These are phyloP conservation scores for Mortierella claussenii DNA, from an alignment of 192 early-diverging fungal genomes.

Conservation along the genomic window DNA sequence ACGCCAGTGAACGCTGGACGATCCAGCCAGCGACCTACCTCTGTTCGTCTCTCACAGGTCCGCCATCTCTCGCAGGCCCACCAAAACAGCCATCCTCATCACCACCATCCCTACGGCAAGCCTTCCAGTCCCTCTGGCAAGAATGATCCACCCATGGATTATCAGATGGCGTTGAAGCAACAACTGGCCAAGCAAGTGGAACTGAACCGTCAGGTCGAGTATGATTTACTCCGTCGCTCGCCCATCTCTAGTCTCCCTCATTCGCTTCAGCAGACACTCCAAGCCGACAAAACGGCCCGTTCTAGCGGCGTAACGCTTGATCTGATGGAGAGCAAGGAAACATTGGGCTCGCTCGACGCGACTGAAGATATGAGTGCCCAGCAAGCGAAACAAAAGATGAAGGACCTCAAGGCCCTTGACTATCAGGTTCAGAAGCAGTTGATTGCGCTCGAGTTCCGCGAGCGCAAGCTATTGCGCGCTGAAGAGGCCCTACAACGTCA, in stretches of 20 bases:
- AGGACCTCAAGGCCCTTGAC: constrained; percentile 47
- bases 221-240: constrained; percentile 46
- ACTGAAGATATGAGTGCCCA: constrained; percentile 20
- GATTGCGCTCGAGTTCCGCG: constrained; percentile 51
- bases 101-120: constrained; percentile 52
- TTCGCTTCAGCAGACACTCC: constrained; percentile 43
- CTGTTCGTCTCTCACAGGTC: constrained; percentile 44
- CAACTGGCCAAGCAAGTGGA: constrained; percentile 44
- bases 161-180: constrained; percentile 48
- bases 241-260: constrained; percentile 46
- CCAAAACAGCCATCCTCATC: constrained; percentile 52
- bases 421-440: constrained; percentile 52
- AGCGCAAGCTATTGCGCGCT: constrained; percentile 47
- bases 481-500: constrained; percentile 46
- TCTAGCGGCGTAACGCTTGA: constrained; percentile 14
- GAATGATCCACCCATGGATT: constrained; percentile 43
- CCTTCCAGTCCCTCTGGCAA: constrained; percentile 35
- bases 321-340: constrained; percentile 3
- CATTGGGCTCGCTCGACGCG: background rate
- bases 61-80: constrained; percentile 46
- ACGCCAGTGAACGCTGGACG: constrained; percentile 8
- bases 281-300: constrained; percentile 20
- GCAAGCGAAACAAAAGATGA: constrained; percentile 45
- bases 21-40: constrained; percentile 35
- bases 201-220: constrained; percentile 51